Evolutionary conservation across 805 yeast genomes (phyloP), one percentile per base, ranked within the genome.

Genomic region (Metschnikowia anglica): DNA sequence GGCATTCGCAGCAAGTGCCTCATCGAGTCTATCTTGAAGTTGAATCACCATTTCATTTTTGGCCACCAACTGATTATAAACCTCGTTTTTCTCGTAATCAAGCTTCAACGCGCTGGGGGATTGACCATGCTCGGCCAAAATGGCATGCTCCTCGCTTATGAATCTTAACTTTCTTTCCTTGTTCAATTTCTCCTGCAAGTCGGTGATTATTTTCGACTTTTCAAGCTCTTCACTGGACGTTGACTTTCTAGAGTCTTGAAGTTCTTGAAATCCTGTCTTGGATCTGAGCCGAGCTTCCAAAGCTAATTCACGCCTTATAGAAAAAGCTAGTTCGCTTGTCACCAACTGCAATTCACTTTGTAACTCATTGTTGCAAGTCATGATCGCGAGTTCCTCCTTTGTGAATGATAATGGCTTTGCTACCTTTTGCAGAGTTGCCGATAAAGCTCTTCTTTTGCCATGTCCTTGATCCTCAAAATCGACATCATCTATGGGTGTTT

Each of bases 271-370:
- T 5, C 30, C 43, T n/a, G 28, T 15, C 17, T 30, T 31, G 5
- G 47, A 26, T 29, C 60, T 59, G 20, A 79, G 42, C 33, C 63
- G 69, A 37, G 66, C 65, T 53, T 83, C 89, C 34, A 85, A 57
- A 15, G 68, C 59, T n/a, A 84, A 67, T 58, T 86, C 95, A 30
- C 93, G 66, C 41, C 78, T 75, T 34, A 85, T 83, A 0, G 90
- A 81, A 18, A 78, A 78, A 0, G 89, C 90, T 37, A 86, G 67
- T 54, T 85, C 95, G 19, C 77, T 75, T 1, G 90, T 81, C 1
- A 86, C 82, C 18, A 84, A 55, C 46, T 81, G 83, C 30, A 86
- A 62, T 55, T 85, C 91, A 42, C 75, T 72, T 52, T 83, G 68
- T 29, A 85, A 60, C 19, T 73, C 76, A 37, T 72, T 72, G 48